Conservation (phyloP, 352 stramenopile species). For the Pythium phragmiticola region DNA sequence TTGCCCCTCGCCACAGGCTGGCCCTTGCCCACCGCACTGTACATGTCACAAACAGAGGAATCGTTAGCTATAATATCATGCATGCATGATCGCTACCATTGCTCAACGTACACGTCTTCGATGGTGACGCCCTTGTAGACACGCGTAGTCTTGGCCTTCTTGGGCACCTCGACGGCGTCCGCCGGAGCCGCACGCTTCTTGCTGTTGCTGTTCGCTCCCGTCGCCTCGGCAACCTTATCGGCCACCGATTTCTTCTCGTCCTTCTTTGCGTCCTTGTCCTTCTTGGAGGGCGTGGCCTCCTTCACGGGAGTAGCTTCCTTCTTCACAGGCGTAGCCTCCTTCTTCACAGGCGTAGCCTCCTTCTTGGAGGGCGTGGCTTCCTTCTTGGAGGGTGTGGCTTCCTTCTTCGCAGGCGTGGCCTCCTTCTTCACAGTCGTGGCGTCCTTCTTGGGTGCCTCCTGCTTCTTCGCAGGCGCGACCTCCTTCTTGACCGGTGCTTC, state of each 20-base stretch:
- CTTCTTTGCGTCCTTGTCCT: conserved; percentile 36
- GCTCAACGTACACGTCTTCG: conserved; percentile 59
- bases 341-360: conserved; percentile 19
- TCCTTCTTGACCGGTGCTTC: conserved; percentile 24
- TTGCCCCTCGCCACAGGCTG: conserved; percentile 48
- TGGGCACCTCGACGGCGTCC: conserved; percentile 63
- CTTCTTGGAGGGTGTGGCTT: conserved; percentile 33
- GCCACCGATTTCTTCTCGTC: conserved; percentile 41
- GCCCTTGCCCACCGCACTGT: conserved; percentile 73
- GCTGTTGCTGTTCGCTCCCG: conserved; percentile 25
- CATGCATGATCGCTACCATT: neutral
- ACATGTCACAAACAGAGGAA: conserved; percentile 2
- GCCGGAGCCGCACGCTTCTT: conserved; percentile 72
- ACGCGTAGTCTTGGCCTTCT: conserved; percentile 73
- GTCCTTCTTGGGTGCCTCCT: conserved; percentile 25
- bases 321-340: conserved; percentile 21
- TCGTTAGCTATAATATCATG: neutral
- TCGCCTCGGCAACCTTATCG: conserved; percentile 51
- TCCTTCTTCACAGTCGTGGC: conserved; percentile 23
- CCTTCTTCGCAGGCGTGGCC: conserved; percentile 27
- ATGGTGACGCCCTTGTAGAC: conserved; percentile 81
- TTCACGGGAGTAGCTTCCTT: conserved; percentile 20
- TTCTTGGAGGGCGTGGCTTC: conserved; percentile 22
- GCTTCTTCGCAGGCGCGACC: conserved; percentile 18
- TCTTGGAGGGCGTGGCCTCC: conserved; percentile 25